Evolutionary conservation across 768 basidiomycete genomes (phyloP).

Genomic region (Macrolepiota albuminosa): DNA sequence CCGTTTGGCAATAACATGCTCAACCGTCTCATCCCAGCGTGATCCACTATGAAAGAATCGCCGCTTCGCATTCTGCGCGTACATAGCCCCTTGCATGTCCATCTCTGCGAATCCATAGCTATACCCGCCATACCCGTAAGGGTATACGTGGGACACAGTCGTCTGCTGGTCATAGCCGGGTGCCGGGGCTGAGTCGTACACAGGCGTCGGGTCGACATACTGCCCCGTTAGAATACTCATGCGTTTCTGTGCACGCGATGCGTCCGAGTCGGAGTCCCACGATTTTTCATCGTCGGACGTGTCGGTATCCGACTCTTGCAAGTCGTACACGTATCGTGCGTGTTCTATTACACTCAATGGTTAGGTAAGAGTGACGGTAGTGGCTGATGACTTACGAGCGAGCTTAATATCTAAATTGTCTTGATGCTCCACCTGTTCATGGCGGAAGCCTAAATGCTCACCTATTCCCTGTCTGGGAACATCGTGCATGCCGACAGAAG

Average conservation of each 20-base stretch:
- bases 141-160: constrained; percentile 1
- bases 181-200: constrained; percentile 24
- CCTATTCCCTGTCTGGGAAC: constrained; percentile 70
- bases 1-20: constrained; percentile 18
- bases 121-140: constrained; percentile 35
- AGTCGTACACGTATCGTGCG: constrained; percentile 56
- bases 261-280: constrained; percentile 40
- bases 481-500: constrained; percentile 83
- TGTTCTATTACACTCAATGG: constrained; percentile 42
- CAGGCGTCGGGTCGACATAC: constrained; percentile 46
- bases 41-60: constrained; percentile 54
- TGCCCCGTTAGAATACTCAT: constrained; percentile 69
- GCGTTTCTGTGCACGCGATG: constrained; percentile 40
- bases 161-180: constrained; percentile 1
- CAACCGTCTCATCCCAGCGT: constrained; percentile 29
- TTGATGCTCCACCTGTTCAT: constrained; percentile 40
- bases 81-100: constrained; percentile 26
- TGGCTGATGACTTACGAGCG: constrained; percentile 50
- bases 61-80: constrained; percentile 32
- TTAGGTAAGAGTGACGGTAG: not conserved
- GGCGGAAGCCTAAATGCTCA: constrained; percentile 53
- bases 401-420: constrained; percentile 67
- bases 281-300: constrained; percentile 43
- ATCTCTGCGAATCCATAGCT: constrained; percentile 37
- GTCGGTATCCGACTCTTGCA: constrained; percentile 48